These are phyloP conservation scores for Selenicereus undatus DNA, from an alignment of 148 eudicot genomes.

Conservation along the genomic window DNA sequence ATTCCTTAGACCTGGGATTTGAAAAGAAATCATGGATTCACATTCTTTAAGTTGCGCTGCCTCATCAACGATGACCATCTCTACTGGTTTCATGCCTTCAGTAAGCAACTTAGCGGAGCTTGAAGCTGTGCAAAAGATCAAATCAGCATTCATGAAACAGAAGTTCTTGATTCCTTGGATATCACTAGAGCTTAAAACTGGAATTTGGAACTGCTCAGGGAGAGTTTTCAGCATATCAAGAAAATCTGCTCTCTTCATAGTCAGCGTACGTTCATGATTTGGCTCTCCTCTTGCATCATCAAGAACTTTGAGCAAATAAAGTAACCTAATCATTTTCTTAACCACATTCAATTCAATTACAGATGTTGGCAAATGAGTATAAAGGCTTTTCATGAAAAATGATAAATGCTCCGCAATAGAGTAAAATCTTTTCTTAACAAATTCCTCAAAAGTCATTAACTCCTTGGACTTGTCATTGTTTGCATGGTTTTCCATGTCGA, in stretches of 20 bases:
- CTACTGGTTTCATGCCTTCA: slow-evolving; percentile 28
- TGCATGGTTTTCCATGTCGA: not conserved
- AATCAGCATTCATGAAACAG: slow-evolving; percentile 41
- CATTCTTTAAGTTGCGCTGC: slow-evolving; percentile 82
- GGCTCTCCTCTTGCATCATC: not conserved
- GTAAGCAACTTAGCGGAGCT: slow-evolving; percentile 44
- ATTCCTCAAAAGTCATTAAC: slow-evolving; percentile 28
- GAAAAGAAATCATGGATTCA: slow-evolving; percentile 61
- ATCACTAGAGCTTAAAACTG: slow-evolving; percentile 5
- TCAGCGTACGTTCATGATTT: not conserved
- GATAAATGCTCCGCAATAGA: slow-evolving; percentile 12
- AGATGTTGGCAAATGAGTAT: slow-evolving; percentile 44
- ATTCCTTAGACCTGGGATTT: slow-evolving; percentile 43
- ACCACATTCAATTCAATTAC: slow-evolving; percentile 28
- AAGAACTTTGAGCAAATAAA: slow-evolving; percentile 19
- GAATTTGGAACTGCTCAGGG: slow-evolving; percentile 16
- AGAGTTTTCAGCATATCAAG: slow-evolving; percentile 30
- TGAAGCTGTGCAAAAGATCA: slow-evolving; percentile 62
- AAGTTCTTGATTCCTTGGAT: slow-evolving; percentile 25
- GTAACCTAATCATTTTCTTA: slow-evolving; percentile 29
- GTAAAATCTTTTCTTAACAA: slow-evolving; percentile 24
- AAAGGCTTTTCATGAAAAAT: slow-evolving; percentile 29
- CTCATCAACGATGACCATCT: slow-evolving; percentile 67
- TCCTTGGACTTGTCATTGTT: not conserved
- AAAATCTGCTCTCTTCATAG: slow-evolving; percentile 20